Evolutionary conservation across 2,329 filamentous ascomycete genomes (phyloP), one percentile per base, ranked within the genome.

Genomic region (Alternaria hordeiaustralica): DNA sequence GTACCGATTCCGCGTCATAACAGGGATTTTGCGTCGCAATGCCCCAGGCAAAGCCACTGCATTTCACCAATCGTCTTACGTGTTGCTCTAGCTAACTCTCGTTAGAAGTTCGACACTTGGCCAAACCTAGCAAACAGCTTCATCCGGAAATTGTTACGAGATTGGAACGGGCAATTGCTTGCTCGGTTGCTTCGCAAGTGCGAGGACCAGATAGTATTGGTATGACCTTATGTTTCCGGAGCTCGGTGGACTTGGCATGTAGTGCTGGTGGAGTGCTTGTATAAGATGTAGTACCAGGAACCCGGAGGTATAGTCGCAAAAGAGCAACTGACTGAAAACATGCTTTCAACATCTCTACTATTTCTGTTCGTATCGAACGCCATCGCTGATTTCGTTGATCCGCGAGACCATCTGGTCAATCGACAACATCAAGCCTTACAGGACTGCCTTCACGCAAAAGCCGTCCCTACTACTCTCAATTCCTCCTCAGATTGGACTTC

Each of bases 401-500:
- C 36, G 36, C 36, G 44, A 47, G 44, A 41, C 36, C n/a, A 18
- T 41, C 36, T 18, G 36, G 2, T 41, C 36, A 41, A 10, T 41
- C 36, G 36, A 41, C 36, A 41, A 41, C 36, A 25, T 9, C 45
- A 47, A 47, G n/a, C 13, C 45, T 25, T 47, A 5, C 45, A 47
- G 23, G 23, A 23, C 23, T 47, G 45, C n/a, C 45, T 47, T 5
- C 13, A 23, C 13, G 10, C 13, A 23, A 47, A 47, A 36, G 30
- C 13, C 18, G 54, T 57, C 25, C 43, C 54, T 8, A 30, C 41
- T 30, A 47, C 12, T 25, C 26, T 25, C 13, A 60, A 47, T 11
- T 60, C 58, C 12, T 60, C 58, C 18, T 55, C 58, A 18, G 28
- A 61, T 30, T 61, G 58, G 58, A 26, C 43, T 21, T 50, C 58